Evolutionary conservation across 169 alveolate genomes (phyloP).

Genomic region (Plasmodium cynomolgi): DNA sequence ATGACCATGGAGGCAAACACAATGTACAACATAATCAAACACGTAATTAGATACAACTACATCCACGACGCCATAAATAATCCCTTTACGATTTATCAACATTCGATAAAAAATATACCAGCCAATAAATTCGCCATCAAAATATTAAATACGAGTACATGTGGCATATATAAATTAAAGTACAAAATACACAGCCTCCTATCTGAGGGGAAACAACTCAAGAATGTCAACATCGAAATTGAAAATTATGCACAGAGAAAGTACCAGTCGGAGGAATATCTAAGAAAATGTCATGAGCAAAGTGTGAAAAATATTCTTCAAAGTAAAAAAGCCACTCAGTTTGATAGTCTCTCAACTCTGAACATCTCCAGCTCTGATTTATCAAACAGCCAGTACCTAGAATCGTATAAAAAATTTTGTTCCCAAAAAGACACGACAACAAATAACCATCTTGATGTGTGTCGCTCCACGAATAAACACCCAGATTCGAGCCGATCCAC

Average conservation of each 20-base stretch:
- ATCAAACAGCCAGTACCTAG: neutral
- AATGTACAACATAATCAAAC: slow-evolving; percentile 32
- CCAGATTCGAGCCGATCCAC: neutral
- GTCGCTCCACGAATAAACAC: neutral
- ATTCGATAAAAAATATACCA: slow-evolving; percentile 20
- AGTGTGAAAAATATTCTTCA: neutral
- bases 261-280: neutral
- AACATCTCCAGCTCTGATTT: neutral
- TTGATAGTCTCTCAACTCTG: neutral
- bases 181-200: slow-evolving; percentile 78
- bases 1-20: slow-evolving; percentile 21
- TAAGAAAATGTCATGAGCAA: neutral
- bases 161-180: slow-evolving; percentile 71
- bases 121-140: slow-evolving; percentile 77
- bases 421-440: neutral
- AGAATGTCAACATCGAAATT: slow-evolving; percentile 75
- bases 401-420: neutral
- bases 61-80: slow-evolving; percentile 37
- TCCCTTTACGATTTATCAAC: slow-evolving; percentile 56
- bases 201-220: slow-evolving; percentile 79
- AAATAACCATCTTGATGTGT: neutral
- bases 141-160: slow-evolving; percentile 72
- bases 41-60: slow-evolving; percentile 27
- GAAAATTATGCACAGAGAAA: slow-evolving; percentile 10
- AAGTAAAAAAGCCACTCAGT: neutral